These are phyloP conservation scores for Cystobasidium ongulense DNA, from an alignment of 768 basidiomycete genomes.

Conservation along the genomic window DNA sequence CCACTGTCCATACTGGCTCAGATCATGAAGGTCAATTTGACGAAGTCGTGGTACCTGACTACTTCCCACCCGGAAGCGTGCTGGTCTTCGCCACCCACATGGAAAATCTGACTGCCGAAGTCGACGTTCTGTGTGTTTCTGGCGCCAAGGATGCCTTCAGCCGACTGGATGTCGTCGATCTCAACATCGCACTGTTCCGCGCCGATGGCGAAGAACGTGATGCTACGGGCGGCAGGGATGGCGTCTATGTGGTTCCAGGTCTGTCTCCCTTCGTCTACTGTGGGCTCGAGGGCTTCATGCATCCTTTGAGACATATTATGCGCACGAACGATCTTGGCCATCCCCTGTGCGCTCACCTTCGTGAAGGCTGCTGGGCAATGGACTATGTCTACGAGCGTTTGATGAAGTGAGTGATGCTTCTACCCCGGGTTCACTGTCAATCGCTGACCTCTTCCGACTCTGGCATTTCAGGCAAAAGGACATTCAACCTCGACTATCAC, in stretches of 20 bases:
- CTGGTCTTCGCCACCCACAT: conserved; percentile 84
- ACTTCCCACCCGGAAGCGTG: conserved; percentile 91
- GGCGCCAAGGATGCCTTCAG: conserved; percentile 66
- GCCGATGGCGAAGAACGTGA: conserved; percentile 87
- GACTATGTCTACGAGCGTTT: conserved; percentile 62
- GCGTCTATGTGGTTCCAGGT: conserved; percentile 71
- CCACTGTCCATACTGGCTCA: conserved; percentile 56
- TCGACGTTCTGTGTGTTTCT: conserved; percentile 66
- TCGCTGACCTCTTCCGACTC: background rate
- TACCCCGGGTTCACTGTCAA: background rate
- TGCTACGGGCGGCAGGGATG: conserved; percentile 60
- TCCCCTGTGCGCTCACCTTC: conserved; percentile 73
- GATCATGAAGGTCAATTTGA: conserved; percentile 63
- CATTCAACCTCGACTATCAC: conserved; percentile 59
- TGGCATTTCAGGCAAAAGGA: conserved; percentile 49
- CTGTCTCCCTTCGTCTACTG: conserved; percentile 74
- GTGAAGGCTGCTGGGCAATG: conserved; percentile 82
- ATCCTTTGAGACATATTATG: conserved; percentile 72
- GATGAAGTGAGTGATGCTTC: background rate
- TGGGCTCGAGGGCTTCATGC: conserved; percentile 97
- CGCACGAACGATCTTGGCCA: conserved; percentile 87
- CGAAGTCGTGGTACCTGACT: conserved; percentile 72
- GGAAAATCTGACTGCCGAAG: conserved; percentile 59
- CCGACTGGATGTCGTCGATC: conserved; percentile 69
- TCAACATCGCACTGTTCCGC: conserved; percentile 79